These are phyloP conservation scores for Linderniella brevidens DNA, from an alignment of 257 asterid species.

Conservation along the genomic window DNA sequence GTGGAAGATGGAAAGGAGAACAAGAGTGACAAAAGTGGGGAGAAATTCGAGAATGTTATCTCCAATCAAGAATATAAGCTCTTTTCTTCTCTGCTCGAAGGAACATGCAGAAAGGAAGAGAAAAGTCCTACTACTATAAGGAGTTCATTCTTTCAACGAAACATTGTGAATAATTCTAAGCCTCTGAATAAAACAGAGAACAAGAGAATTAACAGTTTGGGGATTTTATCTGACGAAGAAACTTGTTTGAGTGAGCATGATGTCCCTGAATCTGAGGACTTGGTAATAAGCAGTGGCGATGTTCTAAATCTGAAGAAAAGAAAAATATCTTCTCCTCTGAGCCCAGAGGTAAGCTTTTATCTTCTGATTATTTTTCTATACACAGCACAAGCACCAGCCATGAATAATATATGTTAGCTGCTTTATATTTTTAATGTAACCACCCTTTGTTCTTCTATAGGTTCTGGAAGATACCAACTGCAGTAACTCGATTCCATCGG, in stretches of 20 bases:
- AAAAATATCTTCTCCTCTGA: constrained; percentile 24
- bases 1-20: constrained; percentile 19
- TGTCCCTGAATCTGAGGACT: constrained; percentile 16
- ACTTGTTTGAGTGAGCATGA: constrained; percentile 15
- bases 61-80: constrained; percentile 10
- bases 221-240: constrained; percentile 24
- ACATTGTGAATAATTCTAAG: constrained; percentile 5
- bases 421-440: too few species aligned
- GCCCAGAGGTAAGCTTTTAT: constrained; percentile 31
- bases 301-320: constrained; percentile 30
- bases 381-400: too few species aligned
- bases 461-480: too few species aligned
- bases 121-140: constrained; percentile 7
- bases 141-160: constrained; percentile 15
- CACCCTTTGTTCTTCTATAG: too few species aligned
- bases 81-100: constrained; percentile 12
- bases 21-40: constrained; percentile 10
- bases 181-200: background rate
- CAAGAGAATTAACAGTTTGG: constrained; percentile 1
- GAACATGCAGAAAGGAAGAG: constrained; percentile 14
- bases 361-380: constrained; percentile 7
- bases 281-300: constrained; percentile 9
- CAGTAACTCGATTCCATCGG: too few species aligned
- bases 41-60: constrained; percentile 8
- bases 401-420: too few species aligned